phyloP scores from a whole-genome alignment of 257 asterid genomes.

The Penstemon eatonii region DNA sequence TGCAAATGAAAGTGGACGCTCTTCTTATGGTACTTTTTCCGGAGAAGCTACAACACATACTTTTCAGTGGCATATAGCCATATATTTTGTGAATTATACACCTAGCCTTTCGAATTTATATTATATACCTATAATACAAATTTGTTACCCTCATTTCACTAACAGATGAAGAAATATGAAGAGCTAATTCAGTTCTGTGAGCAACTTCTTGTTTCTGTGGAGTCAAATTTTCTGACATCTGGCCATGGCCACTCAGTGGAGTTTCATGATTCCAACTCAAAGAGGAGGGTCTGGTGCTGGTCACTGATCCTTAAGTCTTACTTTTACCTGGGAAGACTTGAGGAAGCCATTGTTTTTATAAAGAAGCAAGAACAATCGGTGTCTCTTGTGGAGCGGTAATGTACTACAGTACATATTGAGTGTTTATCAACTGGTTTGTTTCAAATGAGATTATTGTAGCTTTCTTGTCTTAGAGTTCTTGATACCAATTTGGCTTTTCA shows the following conservation, averaged over 20 bases:
- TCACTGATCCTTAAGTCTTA: conserved; percentile 65
- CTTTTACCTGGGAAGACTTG: conserved; percentile 82
- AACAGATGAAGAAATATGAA: conserved; percentile 78
- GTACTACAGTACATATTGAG: neutral
- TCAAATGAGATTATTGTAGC: conserved; percentile 5
- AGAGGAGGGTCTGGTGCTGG: conserved; percentile 63
- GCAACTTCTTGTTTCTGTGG: conserved; percentile 55
- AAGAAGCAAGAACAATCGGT: conserved; percentile 70
- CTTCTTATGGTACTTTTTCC: conserved; percentile 70
- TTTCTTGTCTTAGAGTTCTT: conserved; percentile 28
- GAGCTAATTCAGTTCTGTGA: conserved; percentile 76
- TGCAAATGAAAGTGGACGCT: conserved; percentile 81
- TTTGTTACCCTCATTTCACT: conserved; percentile 28
- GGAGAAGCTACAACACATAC: conserved; percentile 26
- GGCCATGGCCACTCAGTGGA: conserved; percentile 39
- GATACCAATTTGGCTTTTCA: conserved; percentile 34
- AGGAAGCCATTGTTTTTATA: conserved; percentile 70
- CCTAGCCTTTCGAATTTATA: conserved; percentile 12
- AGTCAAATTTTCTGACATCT: conserved; percentile 39
- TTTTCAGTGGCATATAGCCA: conserved; percentile 2
- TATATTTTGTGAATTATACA: conserved; percentile 11
- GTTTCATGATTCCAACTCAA: conserved; percentile 43
- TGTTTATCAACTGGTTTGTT: conserved; percentile 11
- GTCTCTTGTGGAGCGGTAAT: conserved; percentile 51
- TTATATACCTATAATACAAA: conserved; percentile 22